phyloP scores from a whole-genome alignment of 2,329 filamentous ascomycete species.

The Nigrospora oryzae region DNA sequence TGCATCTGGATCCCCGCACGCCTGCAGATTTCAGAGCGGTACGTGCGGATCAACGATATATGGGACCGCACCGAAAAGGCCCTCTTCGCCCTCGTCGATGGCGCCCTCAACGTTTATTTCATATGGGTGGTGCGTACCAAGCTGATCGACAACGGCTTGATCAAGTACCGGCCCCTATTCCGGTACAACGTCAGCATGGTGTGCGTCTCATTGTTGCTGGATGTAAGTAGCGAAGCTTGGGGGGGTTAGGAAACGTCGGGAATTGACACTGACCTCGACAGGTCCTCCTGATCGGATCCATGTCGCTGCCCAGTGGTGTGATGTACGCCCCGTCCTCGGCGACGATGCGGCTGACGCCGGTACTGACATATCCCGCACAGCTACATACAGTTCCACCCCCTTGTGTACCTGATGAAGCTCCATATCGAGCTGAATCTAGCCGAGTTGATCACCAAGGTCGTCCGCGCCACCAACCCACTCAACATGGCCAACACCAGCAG shows the following conservation, averaged over 20 bases:
- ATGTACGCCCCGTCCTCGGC: constrained; percentile 16
- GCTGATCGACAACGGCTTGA: constrained; percentile 35
- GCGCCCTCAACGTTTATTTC: constrained; percentile 40
- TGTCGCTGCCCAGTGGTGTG: constrained; percentile 35
- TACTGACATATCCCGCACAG: constrained; percentile 2
- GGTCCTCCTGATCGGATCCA: constrained; percentile 25
- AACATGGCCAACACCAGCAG: not conserved
- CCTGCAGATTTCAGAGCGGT: constrained; percentile 29
- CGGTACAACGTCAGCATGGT: constrained; percentile 37
- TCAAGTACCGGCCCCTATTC: constrained; percentile 37
- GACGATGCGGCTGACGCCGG: not conserved
- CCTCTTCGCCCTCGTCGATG: constrained; percentile 40
- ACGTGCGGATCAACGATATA: constrained; percentile 34
- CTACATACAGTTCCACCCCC: constrained; percentile 42
- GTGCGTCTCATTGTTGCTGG: constrained; percentile 33
- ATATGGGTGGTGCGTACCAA: constrained; percentile 33
- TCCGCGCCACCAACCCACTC: constrained; percentile 2
- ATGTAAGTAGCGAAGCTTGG: constrained; percentile 10
- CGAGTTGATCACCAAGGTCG: constrained; percentile 35
- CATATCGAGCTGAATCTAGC: constrained; percentile 48
- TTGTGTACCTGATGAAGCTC: constrained; percentile 44
- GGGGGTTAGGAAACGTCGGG: too few species aligned
- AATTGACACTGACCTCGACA: not conserved
- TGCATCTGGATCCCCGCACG: constrained; percentile 46
- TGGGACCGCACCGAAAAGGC: constrained; percentile 47